Evolutionary conservation across 179 eudicot species (phyloP).

Genomic region (Spinacia oleracea): DNA sequence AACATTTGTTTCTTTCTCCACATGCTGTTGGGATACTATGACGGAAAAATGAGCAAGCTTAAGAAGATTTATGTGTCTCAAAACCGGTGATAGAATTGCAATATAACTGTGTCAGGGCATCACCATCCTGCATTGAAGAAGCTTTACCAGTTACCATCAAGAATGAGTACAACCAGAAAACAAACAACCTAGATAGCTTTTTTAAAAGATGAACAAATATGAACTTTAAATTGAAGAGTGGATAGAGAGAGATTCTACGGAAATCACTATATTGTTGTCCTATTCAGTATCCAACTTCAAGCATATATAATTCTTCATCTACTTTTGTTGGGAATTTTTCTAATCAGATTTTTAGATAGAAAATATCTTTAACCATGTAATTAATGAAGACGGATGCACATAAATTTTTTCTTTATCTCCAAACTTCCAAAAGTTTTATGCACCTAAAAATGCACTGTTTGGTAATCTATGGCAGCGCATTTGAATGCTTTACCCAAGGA

Average conservation of each 20-base stretch:
- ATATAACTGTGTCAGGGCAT: slow-evolving; percentile 87
- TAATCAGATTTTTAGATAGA: too few species aligned
- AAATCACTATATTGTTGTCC: background rate
- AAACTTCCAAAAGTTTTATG: too few species aligned
- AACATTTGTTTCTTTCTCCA: slow-evolving; percentile 85
- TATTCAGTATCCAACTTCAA: background rate
- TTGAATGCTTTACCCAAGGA: too few species aligned
- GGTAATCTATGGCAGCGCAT: too few species aligned
- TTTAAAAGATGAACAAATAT: background rate
- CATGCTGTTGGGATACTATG: slow-evolving; percentile 82
- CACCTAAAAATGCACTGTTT: too few species aligned
- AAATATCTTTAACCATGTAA: too few species aligned
- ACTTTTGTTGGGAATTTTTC: too few species aligned
- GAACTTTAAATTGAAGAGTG: background rate
- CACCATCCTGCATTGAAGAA: slow-evolving; percentile 71
- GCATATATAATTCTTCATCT: background rate
- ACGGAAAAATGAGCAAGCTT: slow-evolving; percentile 99
- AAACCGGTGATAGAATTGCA: slow-evolving; percentile 93
- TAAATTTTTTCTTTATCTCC: too few species aligned
- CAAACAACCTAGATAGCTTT: background rate
- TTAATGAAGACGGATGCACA: too few species aligned
- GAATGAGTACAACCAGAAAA: background rate
- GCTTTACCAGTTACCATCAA: background rate
- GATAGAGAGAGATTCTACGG: background rate
- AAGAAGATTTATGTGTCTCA: slow-evolving; percentile 97